Evolutionary conservation across 2,329 filamentous ascomycete genomes (phyloP), one percentile per base, ranked within the genome.

Genomic region (Alternaria arbusti): DNA sequence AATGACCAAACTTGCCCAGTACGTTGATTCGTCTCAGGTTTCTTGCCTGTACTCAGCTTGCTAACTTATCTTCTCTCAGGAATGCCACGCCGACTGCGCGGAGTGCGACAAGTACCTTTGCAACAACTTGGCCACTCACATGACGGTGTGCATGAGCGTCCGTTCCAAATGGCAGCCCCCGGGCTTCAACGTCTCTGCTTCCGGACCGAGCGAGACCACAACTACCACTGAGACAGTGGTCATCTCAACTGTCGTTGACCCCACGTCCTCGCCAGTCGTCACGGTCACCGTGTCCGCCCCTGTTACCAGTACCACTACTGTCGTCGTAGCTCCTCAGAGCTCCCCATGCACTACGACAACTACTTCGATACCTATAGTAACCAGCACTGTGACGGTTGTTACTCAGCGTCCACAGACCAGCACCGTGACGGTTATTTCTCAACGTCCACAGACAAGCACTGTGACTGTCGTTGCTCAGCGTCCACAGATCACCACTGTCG

Each of bases 111-210:
- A 54, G 17, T 62, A 43, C 28, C 20, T 15, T 9, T 62, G 59
- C 25, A 10, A 47, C 22, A 56, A 59, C 12, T 15, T 23, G 2
- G 20, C 26, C 26, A 17, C 46, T 25, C 20, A 30, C 45, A 13
- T 51, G 11, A 57, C 54, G 10, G n/a, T 51, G 17, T 62, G 55
- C 28, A 62, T 62, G 59, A 59, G 59, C 23, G 22, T 58, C n/a
- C 59, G 59, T 13, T 45, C 49, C 26, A 49, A 25, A 22, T 51
- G 25, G 45, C 25, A 57, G 20, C 52, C 45, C 22, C 54, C 59
- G 22, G 44, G 46, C 26, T 50, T 57, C 26, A 49, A 57, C 20
- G 17, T 57, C 25, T 56, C 54, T 12, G 45, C 36, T 7, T 49
- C 45, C 6, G 23, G 17, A 12, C 26, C 46, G 5, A 57, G 40